Evolutionary conservation across 2,329 filamentous ascomycete genomes (phyloP), one percentile per base, ranked within the genome.

Genomic region (Diaporthe nobilis): DNA sequence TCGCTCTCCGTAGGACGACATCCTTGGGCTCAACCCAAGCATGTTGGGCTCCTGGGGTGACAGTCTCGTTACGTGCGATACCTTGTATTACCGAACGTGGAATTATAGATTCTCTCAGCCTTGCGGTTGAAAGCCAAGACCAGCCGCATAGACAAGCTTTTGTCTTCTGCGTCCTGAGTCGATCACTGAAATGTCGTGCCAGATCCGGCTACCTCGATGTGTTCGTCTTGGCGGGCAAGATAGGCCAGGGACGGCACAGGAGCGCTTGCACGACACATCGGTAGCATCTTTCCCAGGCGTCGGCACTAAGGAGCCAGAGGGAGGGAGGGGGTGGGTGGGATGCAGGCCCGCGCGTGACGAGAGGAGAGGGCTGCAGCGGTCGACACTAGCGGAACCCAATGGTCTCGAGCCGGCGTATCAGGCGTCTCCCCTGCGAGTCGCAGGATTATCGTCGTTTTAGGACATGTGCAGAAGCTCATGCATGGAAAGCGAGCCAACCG

Each of bases 401-500:
- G 49, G 49, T 37, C n/a, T 39, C 49, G 31, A 55, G 65, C 58
- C 71, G 47, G 34, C 58, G 39, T 55, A 63, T 73, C 58, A 53
- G 31, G 44, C 71, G 49, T 73, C 34, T 47, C 39, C 47, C 44
- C 47, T 51, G 49, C 31, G 34, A 57, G 71, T 39, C 51, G 71
- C 71, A 73, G 71, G 47, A 73, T 34, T 34, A 65, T 20, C 47
- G 34, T 63, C 60, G 71, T 42, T 53, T 39, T 63, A 63, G 71
- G 44, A 53, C 28, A 42, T 63, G 55, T 72, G 71, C 71, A 63
- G 44, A 53, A 55, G 51, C 71, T 55, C 71, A 60, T 73, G 71
- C 73, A 60, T 71, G 51, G 20, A 39, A 72, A 65, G 67, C 73
- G 67, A 71, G 61, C 73, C 73, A 75, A 70, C 70, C 73, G 47